Percentiles rank a stretch among this genome's conserved stretches.
Conservation (phyloP, 1,139 yeast species). For the Entelexis sorbosivorans region DNA sequence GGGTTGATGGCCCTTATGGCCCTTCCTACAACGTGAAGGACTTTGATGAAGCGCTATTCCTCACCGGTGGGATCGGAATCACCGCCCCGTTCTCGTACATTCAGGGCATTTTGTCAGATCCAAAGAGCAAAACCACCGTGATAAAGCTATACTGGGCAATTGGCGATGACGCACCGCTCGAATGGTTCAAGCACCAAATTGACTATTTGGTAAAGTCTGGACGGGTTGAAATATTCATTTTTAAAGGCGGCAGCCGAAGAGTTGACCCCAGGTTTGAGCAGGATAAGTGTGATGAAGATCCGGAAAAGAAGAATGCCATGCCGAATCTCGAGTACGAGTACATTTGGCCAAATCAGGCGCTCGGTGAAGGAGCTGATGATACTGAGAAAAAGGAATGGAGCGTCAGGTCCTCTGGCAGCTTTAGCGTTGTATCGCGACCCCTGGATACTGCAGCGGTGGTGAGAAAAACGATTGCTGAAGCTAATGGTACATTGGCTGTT, state of each 20-base stretch:
- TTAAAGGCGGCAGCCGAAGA: constrained; percentile 4
- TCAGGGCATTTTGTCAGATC: constrained; percentile 15
- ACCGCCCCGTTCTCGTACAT: constrained; percentile 37
- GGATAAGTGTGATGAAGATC: background rate
- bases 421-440: background rate
- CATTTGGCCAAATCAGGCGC: background rate
- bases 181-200: constrained; percentile 45
- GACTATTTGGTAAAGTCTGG: constrained; percentile 29
- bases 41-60: constrained; percentile 40
- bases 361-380: background rate
- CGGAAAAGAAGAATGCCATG: background rate
- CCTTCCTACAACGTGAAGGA: constrained; percentile 37
- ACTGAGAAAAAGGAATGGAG: background rate
- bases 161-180: constrained; percentile 37
- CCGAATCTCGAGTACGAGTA: background rate
- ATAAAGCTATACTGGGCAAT: constrained; percentile 44
- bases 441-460: constrained; percentile 30
- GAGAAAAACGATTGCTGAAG: constrained; percentile 30
- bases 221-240: constrained; percentile 35
- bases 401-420: background rate
- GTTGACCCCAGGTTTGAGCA: background rate
- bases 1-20: constrained; percentile 52
- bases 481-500: constrained; percentile 31
- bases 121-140: constrained; percentile 24
- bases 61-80: constrained; percentile 60